phyloP scores from a whole-genome alignment of 768 basidiomycete genomes.

The Saitozyma sp. region DNA sequence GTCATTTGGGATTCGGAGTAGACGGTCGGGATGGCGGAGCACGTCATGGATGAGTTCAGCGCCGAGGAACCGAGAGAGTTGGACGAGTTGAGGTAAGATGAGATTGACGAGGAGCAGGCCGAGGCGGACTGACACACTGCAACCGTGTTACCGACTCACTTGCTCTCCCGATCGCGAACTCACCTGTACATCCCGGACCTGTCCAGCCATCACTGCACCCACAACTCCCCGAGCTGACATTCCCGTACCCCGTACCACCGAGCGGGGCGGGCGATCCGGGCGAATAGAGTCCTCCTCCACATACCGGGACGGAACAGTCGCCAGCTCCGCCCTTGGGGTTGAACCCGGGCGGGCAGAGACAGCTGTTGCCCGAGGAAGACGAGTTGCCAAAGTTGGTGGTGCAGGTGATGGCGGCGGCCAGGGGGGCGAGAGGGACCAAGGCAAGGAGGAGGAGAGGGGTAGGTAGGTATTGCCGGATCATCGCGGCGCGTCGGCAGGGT shows the following conservation, averaged over 20 bases:
- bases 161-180: background rate
- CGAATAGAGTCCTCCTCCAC: conserved; percentile 74
- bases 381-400: conserved; percentile 65
- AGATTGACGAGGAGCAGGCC: conserved; percentile 66
- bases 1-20: conserved; percentile 80
- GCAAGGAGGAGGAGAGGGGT: background rate
- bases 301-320: conserved; percentile 58
- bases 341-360: conserved; percentile 79
- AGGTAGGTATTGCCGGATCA: background rate
- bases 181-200: conserved; percentile 57
- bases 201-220: conserved; percentile 73
- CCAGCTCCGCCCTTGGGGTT: conserved; percentile 22
- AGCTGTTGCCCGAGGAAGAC: conserved; percentile 57
- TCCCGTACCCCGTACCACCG: conserved; percentile 59
- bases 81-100: conserved; percentile 54
- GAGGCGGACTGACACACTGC: conserved; percentile 66
- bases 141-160: background rate
- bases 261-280: conserved; percentile 59
- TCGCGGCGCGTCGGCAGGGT: background rate
- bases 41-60: conserved; percentile 68
- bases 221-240: conserved; percentile 69
- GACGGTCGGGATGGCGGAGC: conserved; percentile 68
- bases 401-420: conserved; percentile 54
- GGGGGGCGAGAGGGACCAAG: background rate
- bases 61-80: conserved; percentile 19